Base-by-base conservation (phyloP, 495 filamentous ascomycete genomes). In the Chaetomium cochliodes region DNA sequence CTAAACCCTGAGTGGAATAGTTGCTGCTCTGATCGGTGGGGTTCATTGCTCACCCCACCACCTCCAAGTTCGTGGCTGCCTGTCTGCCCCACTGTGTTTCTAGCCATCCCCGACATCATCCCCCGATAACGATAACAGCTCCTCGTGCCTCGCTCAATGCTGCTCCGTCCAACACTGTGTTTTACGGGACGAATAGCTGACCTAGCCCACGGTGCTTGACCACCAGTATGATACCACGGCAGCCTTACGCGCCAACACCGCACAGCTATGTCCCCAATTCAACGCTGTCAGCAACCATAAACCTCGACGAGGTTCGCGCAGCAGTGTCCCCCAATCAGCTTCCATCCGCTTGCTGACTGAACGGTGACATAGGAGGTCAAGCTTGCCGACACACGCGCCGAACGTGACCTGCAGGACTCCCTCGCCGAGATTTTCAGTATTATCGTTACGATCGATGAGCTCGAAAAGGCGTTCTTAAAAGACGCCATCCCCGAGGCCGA, bases 401-500 rank as follows among this genome's bases (percentile, higher is more conserved):
- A 97, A 76, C 87, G 93, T 28, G 93, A 98, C 72, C 86, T 98
- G 5, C 90, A 96, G 78, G 94, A 97, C 72, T 97, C 94, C 2
- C 85, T 99, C 13, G 94, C 93, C 56, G 94, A 99, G 72, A 88
- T 99, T 56, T 98, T 98, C 78, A 96, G 92, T 78, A 97, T 99
- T 64, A 93, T 98, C 25, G 85, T 97, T 63, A 97, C 94, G 0
- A 80, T 99, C 23, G 94, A 99, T 71, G 93, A 93, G 58, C 82
- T 99, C 8, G 94, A 99, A 71, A 97, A 96, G 74, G 96, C 94
- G 16, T 98, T 93, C 79, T 88, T 98, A 52, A 93, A 96, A 76
- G 94, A 99, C 81, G 93, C 92, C 20, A 91, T 99, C 50, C 85
- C 88, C 8, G 93, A 97, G 73, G 80, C 82, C 62, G 92, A 97